phyloP scores from a whole-genome alignment of 202 grass and related monocot species.

The Hordeum pubiflorum region DNA sequence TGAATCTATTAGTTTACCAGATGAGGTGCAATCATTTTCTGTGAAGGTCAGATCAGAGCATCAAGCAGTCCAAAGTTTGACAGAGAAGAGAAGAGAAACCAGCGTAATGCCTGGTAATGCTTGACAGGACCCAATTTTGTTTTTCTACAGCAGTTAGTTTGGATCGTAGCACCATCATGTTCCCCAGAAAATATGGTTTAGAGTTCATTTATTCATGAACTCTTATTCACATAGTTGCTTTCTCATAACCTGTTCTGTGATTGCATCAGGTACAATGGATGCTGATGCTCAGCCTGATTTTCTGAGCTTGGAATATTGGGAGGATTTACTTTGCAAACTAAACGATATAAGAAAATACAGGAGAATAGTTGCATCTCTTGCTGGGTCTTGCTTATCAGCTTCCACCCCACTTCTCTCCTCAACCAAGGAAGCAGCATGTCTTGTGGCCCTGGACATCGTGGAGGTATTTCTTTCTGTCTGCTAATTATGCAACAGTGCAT shows the following conservation, averaged over 20 bases:
- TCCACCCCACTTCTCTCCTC: slow-evolving; percentile 78
- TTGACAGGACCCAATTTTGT: slow-evolving; percentile 20
- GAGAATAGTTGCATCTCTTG: slow-evolving; percentile 81
- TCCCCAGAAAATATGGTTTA: neutral
- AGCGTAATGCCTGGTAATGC: slow-evolving; percentile 42
- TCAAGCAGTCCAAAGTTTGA: slow-evolving; percentile 46
- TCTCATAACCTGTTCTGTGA: slow-evolving; percentile 15
- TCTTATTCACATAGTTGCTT: neutral
- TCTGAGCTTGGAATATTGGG: slow-evolving; percentile 77
- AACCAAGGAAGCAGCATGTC: slow-evolving; percentile 59
- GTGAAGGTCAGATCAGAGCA: slow-evolving; percentile 42
- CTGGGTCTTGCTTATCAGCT: slow-evolving; percentile 71
- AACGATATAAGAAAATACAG: slow-evolving; percentile 89
- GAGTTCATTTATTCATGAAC: slow-evolving; percentile 6
- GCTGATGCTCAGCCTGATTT: slow-evolving; percentile 28
- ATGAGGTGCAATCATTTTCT: slow-evolving; percentile 40
- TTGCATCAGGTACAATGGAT: slow-evolving; percentile 42
- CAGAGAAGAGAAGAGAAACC: slow-evolving; percentile 33
- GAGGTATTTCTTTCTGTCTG: slow-evolving; percentile 49
- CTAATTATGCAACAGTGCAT: neutral
- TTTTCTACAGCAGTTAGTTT: slow-evolving; percentile 20
- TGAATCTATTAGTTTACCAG: slow-evolving; percentile 69
- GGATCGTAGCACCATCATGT: neutral
- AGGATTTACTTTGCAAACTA: slow-evolving; percentile 62
- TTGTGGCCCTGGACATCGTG: slow-evolving; percentile 70